These are phyloP conservation scores for Dryas drummondii DNA, from an alignment of 306 rosid species.

Conservation along the genomic window DNA sequence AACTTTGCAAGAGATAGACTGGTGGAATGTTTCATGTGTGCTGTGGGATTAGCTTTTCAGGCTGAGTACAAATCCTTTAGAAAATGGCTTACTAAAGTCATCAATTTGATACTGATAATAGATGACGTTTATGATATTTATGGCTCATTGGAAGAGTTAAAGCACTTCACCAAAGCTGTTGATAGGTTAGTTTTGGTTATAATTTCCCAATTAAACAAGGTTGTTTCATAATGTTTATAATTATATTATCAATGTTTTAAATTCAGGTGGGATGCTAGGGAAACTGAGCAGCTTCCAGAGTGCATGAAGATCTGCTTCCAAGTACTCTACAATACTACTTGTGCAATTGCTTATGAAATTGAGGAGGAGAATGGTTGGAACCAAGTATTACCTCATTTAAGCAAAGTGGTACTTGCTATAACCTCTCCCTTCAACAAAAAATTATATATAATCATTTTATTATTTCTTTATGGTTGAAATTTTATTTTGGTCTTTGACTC, in stretches of 20 bases:
- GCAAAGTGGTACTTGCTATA: conserved; percentile 36
- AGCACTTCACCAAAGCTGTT: conserved; percentile 51
- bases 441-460: too few relatives aligned
- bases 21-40: conserved; percentile 65
- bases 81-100: conserved; percentile 60
- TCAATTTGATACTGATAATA: conserved; percentile 40
- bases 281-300: conserved; percentile 41
- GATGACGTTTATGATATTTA: conserved; percentile 65
- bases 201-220: neutral
- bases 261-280: conserved; percentile 55
- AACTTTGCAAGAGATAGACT: conserved; percentile 63
- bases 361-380: conserved; percentile 34
- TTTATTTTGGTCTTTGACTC: neutral
- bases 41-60: conserved; percentile 47
- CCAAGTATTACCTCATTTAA: conserved; percentile 32
- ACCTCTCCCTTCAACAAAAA: too few relatives aligned
- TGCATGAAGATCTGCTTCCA: conserved; percentile 53
- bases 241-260: neutral
- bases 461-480: too few relatives aligned
- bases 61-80: conserved; percentile 39
- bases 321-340: conserved; percentile 43
- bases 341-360: conserved; percentile 53
- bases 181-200: conserved; percentile 33
- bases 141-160: conserved; percentile 55
- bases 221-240: neutral